phyloP scores from a whole-genome alignment of 257 asterid genomes.

The Nemophila menziesii region DNA sequence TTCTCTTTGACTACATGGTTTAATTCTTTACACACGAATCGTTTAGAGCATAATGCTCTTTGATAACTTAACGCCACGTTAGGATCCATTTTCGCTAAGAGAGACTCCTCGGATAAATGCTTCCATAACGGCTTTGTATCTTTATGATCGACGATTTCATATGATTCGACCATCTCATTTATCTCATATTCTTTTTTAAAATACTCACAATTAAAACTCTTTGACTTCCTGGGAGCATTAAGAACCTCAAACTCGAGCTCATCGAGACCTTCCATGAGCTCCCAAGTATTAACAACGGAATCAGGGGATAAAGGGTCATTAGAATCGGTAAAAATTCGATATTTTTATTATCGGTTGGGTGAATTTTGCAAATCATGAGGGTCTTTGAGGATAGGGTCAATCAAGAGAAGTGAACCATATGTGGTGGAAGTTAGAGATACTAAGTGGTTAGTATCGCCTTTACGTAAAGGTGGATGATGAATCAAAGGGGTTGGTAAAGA shows the following conservation, averaged over 20 bases:
- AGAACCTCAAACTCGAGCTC: slow-evolving; percentile 47
- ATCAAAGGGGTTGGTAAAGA: slow-evolving; percentile 20
- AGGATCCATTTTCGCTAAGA: slow-evolving; percentile 28
- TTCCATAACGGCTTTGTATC: slow-evolving; percentile 37
- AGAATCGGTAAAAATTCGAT: slow-evolving; percentile 19
- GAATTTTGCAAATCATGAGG: slow-evolving; percentile 12
- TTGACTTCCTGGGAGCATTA: slow-evolving; percentile 14
- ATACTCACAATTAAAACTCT: slow-evolving; percentile 9
- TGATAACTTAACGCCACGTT: slow-evolving; percentile 25
- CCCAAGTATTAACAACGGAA: slow-evolving; percentile 87
- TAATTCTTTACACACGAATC: slow-evolving; percentile 20
- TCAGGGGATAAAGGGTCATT: slow-evolving; percentile 65
- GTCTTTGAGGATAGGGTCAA: slow-evolving; percentile 23
- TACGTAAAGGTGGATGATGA: slow-evolving; percentile 29
- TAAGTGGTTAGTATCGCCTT: slow-evolving; percentile 58
- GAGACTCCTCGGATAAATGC: slow-evolving; percentile 37
- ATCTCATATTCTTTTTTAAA: slow-evolving; percentile 15
- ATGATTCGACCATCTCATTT: slow-evolving; percentile 19
- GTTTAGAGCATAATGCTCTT: slow-evolving; percentile 28
- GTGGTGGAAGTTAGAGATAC: slow-evolving; percentile 78
- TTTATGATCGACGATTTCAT: slow-evolving; percentile 35
- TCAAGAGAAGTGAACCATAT: slow-evolving; percentile 60
- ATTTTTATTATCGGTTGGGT: slow-evolving; percentile 13
- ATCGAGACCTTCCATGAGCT: slow-evolving; percentile 88
- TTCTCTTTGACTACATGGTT: slow-evolving; percentile 7